phyloP scores from a whole-genome alignment of 2,329 filamentous ascomycete species.

The Chaetothyriales sp. region DNA sequence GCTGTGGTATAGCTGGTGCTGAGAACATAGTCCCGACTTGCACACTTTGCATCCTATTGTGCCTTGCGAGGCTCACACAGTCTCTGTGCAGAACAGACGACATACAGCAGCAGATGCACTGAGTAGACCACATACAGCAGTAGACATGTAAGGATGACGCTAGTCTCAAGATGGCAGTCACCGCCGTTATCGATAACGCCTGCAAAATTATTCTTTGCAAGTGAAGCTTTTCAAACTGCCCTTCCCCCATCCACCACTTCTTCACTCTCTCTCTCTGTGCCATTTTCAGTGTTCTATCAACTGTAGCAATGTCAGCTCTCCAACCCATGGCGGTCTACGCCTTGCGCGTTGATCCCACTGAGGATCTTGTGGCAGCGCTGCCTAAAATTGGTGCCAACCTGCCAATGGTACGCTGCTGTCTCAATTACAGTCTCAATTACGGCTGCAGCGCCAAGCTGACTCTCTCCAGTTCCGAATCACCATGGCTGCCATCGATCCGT shows the following conservation, averaged over 20 bases:
- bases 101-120: too few species aligned
- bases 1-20: too few species aligned
- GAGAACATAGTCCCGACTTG: too few species aligned
- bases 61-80: too few species aligned
- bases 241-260: neutral
- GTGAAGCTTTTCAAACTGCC: neutral
- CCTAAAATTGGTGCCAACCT: constrained; percentile 73
- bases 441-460: constrained; percentile 2
- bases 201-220: neutral
- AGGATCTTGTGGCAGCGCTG: constrained; percentile 65
- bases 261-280: neutral
- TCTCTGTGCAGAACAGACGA: too few species aligned
- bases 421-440: neutral
- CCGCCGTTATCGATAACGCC: neutral
- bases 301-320: constrained; percentile 29
- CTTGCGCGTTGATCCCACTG: constrained; percentile 76
- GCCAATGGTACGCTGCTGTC: constrained; percentile 30
- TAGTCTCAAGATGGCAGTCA: neutral
- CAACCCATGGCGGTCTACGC: constrained; percentile 72
- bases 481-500: constrained; percentile 95
- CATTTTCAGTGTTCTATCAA: neutral
- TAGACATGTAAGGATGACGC: neutral
- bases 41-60: too few species aligned
- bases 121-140: too few species aligned
- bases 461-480: constrained; percentile 73